phyloP scores from a whole-genome alignment of 129 eudicot genomes.

The Erigeron canadensis region DNA sequence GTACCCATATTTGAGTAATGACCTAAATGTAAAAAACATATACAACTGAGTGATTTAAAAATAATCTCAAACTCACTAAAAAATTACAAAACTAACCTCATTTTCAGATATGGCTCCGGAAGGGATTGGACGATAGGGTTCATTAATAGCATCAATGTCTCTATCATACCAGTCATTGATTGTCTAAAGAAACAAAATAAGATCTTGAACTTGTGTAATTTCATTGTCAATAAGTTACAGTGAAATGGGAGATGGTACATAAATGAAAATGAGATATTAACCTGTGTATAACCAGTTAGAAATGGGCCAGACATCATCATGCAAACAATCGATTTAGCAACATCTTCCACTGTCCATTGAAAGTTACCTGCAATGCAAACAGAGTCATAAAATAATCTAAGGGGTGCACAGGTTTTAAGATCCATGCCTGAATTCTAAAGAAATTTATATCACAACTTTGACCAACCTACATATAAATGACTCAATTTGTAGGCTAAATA shows the following conservation, averaged over 20 bases:
- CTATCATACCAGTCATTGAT: conserved; percentile 98
- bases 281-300: conserved; percentile 98
- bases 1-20: conserved; percentile 95
- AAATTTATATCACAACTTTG: not conserved
- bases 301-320: conserved; percentile 98
- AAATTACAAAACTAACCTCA: conserved; percentile 51
- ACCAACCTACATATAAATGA: no score
- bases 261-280: conserved; percentile 21
- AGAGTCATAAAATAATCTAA: not conserved
- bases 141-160: conserved; percentile 98
- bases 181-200: conserved; percentile 52
- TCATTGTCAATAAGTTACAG: conserved; percentile 11
- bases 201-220: conserved; percentile 11
- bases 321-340: conserved; percentile 91
- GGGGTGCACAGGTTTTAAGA: not conserved
- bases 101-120: conserved; percentile 91
- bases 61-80: not conserved
- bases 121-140: conserved; percentile 98
- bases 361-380: conserved; percentile 66
- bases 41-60: conserved; percentile 13
- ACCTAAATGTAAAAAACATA: conserved; percentile 48
- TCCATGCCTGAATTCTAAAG: not conserved
- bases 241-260: conserved; percentile 21
- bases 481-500: no score
- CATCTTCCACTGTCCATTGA: conserved; percentile 84